Evolutionary conservation across 2,329 filamentous ascomycete genomes (phyloP).

Genomic region (Pestalotiopsis sp.): DNA sequence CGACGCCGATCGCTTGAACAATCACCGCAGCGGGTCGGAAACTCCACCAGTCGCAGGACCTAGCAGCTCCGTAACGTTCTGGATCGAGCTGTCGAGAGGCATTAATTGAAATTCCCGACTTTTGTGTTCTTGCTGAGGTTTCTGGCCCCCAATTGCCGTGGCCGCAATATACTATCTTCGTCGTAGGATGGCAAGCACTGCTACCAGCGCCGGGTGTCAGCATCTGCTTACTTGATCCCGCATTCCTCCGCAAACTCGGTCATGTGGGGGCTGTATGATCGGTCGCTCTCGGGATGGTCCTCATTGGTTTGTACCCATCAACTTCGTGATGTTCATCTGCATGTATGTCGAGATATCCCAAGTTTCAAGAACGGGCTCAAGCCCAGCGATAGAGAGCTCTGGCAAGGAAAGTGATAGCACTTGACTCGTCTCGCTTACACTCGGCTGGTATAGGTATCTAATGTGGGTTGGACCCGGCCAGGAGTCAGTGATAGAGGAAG

Average conservation of each 20-base stretch:
- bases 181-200: not conserved
- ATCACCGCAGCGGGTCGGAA: not conserved
- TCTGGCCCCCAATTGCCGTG: not conserved
- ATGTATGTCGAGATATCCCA: not conserved
- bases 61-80: not conserved
- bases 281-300: not conserved
- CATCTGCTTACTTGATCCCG: not conserved
- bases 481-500: not conserved
- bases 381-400: not conserved
- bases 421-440: not conserved
- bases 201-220: not conserved
- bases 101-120: not conserved
- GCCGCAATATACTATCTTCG: not conserved
- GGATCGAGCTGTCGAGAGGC: not conserved
- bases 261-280: not conserved
- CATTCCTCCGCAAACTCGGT: not conserved
- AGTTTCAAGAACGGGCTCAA: not conserved
- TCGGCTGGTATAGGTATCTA: not conserved
- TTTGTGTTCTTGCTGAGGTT: not conserved
- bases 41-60: not conserved
- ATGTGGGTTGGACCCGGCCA: not conserved
- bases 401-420: not conserved
- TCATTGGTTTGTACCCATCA: not conserved
- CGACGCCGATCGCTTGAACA: not conserved
- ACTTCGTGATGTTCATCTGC: not conserved